Evolutionary conservation across 129 eudicot genomes (phyloP).

Genomic region (Lactuca sativa): DNA sequence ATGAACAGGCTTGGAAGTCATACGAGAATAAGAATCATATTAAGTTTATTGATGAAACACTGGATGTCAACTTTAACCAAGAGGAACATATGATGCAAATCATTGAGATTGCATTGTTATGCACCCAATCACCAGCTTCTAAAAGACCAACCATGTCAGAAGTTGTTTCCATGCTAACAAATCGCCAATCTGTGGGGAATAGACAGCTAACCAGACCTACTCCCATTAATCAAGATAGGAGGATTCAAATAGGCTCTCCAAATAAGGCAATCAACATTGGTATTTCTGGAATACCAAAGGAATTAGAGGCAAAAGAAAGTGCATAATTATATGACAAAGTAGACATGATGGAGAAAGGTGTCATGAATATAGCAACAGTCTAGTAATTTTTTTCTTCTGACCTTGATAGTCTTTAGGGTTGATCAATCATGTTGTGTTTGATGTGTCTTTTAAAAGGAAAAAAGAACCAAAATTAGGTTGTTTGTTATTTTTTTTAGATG

Average conservation of each 20-base stretch:
- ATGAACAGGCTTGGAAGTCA: conserved; percentile 64
- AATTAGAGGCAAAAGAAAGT: neutral
- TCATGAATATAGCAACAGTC: neutral
- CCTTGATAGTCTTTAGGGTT: neutral
- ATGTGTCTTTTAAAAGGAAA: neutral
- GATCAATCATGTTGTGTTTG: neutral
- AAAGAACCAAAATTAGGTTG: too few species aligned
- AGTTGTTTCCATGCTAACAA: conserved; percentile 52
- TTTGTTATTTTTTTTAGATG: too few species aligned
- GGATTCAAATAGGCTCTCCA: conserved; percentile 24
- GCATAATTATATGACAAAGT: conserved; percentile 10
- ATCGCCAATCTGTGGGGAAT: conserved; percentile 31
- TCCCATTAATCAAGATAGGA: conserved; percentile 19
- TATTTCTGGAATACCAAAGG: conserved; percentile 10
- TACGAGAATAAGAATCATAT: conserved; percentile 44
- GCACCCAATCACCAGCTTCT: conserved; percentile 64
- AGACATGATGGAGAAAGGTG: conserved; percentile 15
- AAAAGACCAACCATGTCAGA: conserved; percentile 81
- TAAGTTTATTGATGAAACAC: conserved; percentile 43
- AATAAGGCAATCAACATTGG: neutral
- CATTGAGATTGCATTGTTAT: conserved; percentile 60
- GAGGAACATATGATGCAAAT: conserved; percentile 51
- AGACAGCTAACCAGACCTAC: conserved; percentile 30
- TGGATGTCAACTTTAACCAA: conserved; percentile 36
- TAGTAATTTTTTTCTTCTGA: neutral